Evolutionary conservation across 164 flowering plant species (phyloP).

Genomic region (Chimonanthus salicifolius): DNA sequence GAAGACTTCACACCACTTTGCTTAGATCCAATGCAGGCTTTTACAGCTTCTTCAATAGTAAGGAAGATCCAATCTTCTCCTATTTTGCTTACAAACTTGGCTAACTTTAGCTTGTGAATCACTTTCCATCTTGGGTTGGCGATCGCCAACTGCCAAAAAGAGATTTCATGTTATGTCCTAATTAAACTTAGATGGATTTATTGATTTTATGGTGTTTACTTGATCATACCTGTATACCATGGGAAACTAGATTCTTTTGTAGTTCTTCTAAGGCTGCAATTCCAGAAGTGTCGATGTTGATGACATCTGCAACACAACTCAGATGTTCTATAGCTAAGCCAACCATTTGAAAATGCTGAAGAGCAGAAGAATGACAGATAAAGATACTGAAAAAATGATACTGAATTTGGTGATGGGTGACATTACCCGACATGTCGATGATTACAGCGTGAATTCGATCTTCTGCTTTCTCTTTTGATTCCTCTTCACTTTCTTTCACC

Average conservation of each 20-base stretch:
- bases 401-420: background rate
- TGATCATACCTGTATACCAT: conserved; percentile 39
- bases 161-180: background rate
- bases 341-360: too few species aligned
- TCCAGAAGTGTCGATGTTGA: conserved; percentile 69
- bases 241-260: conserved; percentile 33
- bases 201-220: background rate
- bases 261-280: conserved; percentile 56
- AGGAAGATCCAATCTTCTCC: conserved; percentile 47
- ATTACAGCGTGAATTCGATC: conserved; percentile 29
- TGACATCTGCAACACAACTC: conserved; percentile 33
- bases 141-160: conserved; percentile 54
- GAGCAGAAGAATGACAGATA: background rate
- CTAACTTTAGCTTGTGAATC: conserved; percentile 59
- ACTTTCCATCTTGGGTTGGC: conserved; percentile 73
- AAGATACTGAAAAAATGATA: background rate
- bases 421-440: conserved; percentile 68
- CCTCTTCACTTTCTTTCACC: conserved; percentile 24
- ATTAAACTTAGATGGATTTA: background rate
- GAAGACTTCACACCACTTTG: conserved; percentile 8
- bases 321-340: background rate
- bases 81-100: conserved; percentile 50
- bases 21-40: conserved; percentile 35
- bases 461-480: conserved; percentile 18
- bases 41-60: conserved; percentile 57